Evolutionary conservation across 192 early-diverging fungal genomes (phyloP), one percentile per base, ranked within the genome.

Genomic region (Umbelopsis isabellina): DNA sequence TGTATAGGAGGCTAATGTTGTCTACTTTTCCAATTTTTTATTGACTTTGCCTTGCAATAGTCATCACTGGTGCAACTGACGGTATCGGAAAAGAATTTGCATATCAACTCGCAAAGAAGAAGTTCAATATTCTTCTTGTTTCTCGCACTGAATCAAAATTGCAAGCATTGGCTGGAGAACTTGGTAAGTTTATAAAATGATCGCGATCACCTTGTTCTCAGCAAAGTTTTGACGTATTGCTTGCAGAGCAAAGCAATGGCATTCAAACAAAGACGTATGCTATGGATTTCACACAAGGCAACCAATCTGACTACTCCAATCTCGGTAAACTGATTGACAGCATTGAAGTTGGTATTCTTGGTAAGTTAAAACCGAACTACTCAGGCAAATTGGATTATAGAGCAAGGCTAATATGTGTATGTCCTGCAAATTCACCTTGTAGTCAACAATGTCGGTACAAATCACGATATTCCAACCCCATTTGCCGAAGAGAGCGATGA

Each of bases 71-170:
- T 58, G 95, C 94, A 35, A 95, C 95, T 16, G 97, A 97, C 78
- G 97, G 96, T 64, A 94, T 99, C 79, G 97, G 97, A 35, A 93
- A 90, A 69, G 94, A 97, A 79, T 94, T 96, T 69, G 95, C 95
- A n/a, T 72, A 88, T 49, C 94, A 99, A 80, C 83, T 99, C 37
- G 94, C 94, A 37, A 82, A 88, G 61, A 88, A 88, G 21, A 87
- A 87, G 73, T 89, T 95, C 85, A 97, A 97, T 72, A 50, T 97
- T 30, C 72, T 96, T 35, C 77, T 99, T 45, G 80, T 97, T 41
- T 91, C 94, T 51, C 91, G 97, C 61, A 94, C 90, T 47, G 75
- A 79, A 68, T 83, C 84, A 35, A 99, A 98, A 78, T 85, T 99
- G 69, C 88, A 92, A 37, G 78, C 72, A 25, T 80, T 96, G 68